A percentile compares a stretch with the other conserved stretches of the same genome.
These are phyloP conservation scores for Ascocoryne sarcoides DNA, from an alignment of 2,329 filamentous ascomycete genomes.

Conservation along the genomic window DNA sequence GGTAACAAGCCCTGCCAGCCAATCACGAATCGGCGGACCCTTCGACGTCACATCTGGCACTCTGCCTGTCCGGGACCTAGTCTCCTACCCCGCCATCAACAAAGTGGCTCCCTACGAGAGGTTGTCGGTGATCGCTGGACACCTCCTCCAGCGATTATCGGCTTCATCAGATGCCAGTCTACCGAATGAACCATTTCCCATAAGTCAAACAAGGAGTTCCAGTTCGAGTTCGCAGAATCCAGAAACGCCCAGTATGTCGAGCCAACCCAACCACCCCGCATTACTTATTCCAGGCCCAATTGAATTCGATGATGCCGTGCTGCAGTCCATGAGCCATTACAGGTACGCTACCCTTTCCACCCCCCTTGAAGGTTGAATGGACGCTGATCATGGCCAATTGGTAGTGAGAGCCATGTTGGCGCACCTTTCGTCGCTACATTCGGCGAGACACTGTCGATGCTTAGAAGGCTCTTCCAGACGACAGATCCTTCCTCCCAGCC, in stretches of 20 bases:
- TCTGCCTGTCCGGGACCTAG: constrained; percentile 11
- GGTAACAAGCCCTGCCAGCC: constrained; percentile 4
- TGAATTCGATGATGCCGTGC: constrained; percentile 95
- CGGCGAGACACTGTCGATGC: constrained; percentile 77
- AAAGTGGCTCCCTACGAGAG: constrained; percentile 22
- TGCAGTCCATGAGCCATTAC: constrained; percentile 91
- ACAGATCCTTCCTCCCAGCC: constrained; percentile 75
- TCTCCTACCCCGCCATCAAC: constrained; percentile 19
- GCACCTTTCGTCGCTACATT: constrained; percentile 83
- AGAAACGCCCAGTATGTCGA: constrained; percentile 41
- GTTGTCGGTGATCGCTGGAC: constrained; percentile 32
- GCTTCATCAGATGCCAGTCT: constrained; percentile 28
- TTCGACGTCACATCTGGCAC: constrained; percentile 11
- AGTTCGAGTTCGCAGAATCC: constrained; percentile 12
- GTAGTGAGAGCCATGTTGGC: constrained; percentile 87
- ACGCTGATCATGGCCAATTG: too few species aligned
- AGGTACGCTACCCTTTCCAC: constrained; percentile 45
- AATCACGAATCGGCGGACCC: constrained; percentile 13
- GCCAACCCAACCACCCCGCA: constrained; percentile 54
- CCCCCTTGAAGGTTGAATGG: too few species aligned
- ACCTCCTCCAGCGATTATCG: constrained; percentile 27
- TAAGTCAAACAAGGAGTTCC: constrained; percentile 20
- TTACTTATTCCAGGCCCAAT: constrained; percentile 96
- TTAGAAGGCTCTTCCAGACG: constrained; percentile 92
- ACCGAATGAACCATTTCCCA: constrained; percentile 14